Evolutionary conservation across 164 flowering plant genomes (phyloP), one percentile per base, ranked within the genome.

Genomic region (Nymphaea thermarum): DNA sequence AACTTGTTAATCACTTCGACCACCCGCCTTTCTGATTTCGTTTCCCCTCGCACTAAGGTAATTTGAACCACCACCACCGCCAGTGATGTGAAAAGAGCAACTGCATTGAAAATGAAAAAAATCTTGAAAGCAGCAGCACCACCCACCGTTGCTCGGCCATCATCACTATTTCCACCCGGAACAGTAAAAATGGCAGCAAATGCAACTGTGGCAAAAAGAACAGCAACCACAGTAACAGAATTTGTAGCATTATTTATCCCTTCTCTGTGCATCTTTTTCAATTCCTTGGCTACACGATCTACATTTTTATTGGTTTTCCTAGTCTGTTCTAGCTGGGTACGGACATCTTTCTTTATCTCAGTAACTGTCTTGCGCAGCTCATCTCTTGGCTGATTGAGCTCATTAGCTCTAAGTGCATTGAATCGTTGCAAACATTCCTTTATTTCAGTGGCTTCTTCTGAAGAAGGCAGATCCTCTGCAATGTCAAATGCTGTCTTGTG

Each of bases 211-310:
- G 90, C 90, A 70, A 89, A 85, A 43, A 89, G 82, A 44, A 84
- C 91, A 16, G 95, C 95, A 14, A 89, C 95, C 59, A 89, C 85
- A 5, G 95, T 89, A 41, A 87, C 89, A 4, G 95, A 87, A 76
- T 89, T 87, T 70, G 90, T 84, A 47, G 95, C 92, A 53, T 89
- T 89, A 80, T 87, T 84, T 81, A 89, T 84, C 42, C 95, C 95
- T 59, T 72, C 85, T 57, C 89, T 77, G 71, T 89, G 95, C 67
- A 89, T 85, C 72, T 80, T 85, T 2, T 81, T 69, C 15, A 89
- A 84, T 69, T 85, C 86, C 75, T 85, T 84, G 64, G 95, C 87
- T 25, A 89, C 87, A 17, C 86, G 87, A 70, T 62, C 45, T 62
- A 89, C 85, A 62, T 87, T 87, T 67, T 68, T 87, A 83, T 87